A percentile compares a stretch with the other conserved stretches of the same genome.
phyloP scores from a whole-genome alignment of 129 eudicot genomes.

The Sambucus nigra region DNA sequence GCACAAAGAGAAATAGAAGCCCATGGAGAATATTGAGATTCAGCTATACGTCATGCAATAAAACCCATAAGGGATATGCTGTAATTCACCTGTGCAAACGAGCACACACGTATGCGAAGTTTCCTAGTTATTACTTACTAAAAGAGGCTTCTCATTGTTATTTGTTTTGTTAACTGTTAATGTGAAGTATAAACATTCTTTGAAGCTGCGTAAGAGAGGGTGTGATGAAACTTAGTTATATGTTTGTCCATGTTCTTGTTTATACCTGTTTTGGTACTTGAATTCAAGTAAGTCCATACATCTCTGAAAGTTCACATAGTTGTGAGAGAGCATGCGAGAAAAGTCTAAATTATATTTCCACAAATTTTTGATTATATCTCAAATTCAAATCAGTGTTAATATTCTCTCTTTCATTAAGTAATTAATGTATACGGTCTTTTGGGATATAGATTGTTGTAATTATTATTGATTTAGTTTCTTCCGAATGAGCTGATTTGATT shows the following conservation, averaged over 20 bases:
- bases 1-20: too few relatives aligned
- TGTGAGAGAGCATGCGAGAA: neutral
- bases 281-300: neutral
- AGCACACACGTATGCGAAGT: too few relatives aligned
- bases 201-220: neutral
- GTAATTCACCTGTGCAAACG: too few relatives aligned
- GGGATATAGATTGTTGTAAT: neutral
- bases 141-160: neutral
- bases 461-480: neutral
- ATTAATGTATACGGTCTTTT: neutral
- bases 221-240: neutral
- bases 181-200: neutral
- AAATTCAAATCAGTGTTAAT: neutral
- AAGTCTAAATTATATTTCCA: neutral
- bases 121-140: too few relatives aligned
- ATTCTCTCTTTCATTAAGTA: neutral
- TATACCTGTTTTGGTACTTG: neutral
- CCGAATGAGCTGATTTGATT: neutral
- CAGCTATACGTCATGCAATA: too few relatives aligned
- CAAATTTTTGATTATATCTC: neutral
- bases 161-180: neutral
- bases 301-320: neutral
- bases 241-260: neutral
- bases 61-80: too few relatives aligned
- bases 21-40: too few relatives aligned